Conservation (phyloP, 805 yeast species). For the Groenewaldozyma salmanticensis region DNA sequence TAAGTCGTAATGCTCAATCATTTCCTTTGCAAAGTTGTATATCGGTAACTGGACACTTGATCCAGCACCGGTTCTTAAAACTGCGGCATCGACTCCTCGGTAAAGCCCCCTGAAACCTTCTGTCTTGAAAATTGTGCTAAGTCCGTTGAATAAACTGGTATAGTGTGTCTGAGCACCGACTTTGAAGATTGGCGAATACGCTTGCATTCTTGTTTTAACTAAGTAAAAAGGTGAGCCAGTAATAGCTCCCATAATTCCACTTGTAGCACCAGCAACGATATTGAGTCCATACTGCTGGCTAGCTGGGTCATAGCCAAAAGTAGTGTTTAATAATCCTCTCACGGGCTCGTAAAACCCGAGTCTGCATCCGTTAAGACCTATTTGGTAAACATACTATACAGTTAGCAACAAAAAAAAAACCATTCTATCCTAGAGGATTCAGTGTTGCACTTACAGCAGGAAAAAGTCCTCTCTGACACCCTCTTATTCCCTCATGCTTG, state of each 20-base stretch:
- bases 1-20: constrained; percentile 43
- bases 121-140: constrained; percentile 45
- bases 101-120: constrained; percentile 77
- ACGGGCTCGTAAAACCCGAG: constrained; percentile 90
- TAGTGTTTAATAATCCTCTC: constrained; percentile 47
- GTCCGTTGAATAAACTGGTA: constrained; percentile 56
- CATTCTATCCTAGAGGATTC: not conserved
- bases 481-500: constrained; percentile 75
- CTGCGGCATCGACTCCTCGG: constrained; percentile 92
- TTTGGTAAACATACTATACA: constrained; percentile 60
- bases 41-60: constrained; percentile 92
- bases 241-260: constrained; percentile 85
- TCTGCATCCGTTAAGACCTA: constrained; percentile 88
- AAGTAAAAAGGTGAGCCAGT: constrained; percentile 87
- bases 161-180: constrained; percentile 94
- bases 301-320: constrained; percentile 39
- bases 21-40: constrained; percentile 66
- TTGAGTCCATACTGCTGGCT: constrained; percentile 53
- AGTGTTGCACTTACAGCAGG: constrained; percentile 46
- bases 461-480: constrained; percentile 79
- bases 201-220: constrained; percentile 94
- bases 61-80: constrained; percentile 89
- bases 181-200: constrained; percentile 57
- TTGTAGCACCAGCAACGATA: constrained; percentile 66
- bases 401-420: not conserved